Base-by-base conservation (phyloP, 2,329 filamentous ascomycete genomes). In the Fusarium newnesense region DNA sequence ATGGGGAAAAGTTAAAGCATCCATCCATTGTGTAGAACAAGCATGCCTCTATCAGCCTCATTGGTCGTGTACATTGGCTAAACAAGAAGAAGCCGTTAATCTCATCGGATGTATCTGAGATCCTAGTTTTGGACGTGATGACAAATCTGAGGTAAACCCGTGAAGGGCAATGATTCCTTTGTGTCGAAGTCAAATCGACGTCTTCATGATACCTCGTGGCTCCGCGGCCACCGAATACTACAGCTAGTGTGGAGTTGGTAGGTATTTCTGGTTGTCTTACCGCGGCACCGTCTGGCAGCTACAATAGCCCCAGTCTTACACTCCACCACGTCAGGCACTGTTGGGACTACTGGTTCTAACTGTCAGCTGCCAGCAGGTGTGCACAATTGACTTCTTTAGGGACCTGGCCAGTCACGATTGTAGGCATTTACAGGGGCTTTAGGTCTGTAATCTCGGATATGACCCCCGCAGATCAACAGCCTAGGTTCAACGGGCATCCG, bases 1-100 rank as follows among this genome's bases (percentile, higher is more conserved):
- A 72, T 70, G 68, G 59, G 58, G 58, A 77, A 77, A 78, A 76
- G 75, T 74, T 58, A 66, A 75, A 64, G 52, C 62, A 66, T 68
- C 40, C 28, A 49, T 58, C 56, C 42, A 67, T 52, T 65, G 59
- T 70, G 69, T 78, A 78, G 75, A 78, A 71, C 65, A 73, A 76
- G 61, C 66, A 73, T 70, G 56, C n/a, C 57, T 44, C 60, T 70
- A 63, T 54, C 60, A 61, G 60, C 72, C 49, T 56, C 59, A 53
- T 62, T 62, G 60, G 52, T 47, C 53, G 63, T 62, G 62, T 58
- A 42, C 30, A 43, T 46, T 61, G 63, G 47, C 53, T 28, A 53
- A 36, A 30, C 40, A 32, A 58, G 30, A 59, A 53, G 40, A 67
- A 61, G 54, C 19, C 46, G 16, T 47, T 40, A 28, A 32, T 26